Evolutionary conservation across 116 monocot genomes (phyloP).

Genomic region (Phalaenopsis hybrid): DNA sequence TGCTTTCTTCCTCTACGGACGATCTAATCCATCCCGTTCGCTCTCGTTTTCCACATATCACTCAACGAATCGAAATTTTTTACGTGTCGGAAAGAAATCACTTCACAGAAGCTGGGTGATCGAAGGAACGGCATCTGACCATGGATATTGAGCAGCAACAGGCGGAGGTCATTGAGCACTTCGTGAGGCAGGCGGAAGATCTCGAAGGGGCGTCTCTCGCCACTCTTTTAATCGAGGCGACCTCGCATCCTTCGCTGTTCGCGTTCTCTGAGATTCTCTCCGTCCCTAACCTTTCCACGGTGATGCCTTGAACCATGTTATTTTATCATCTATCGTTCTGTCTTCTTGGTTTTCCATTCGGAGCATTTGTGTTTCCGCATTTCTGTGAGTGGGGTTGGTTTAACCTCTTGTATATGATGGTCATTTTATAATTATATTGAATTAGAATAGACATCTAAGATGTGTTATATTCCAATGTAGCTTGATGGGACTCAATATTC

Average conservation of each 20-base stretch:
- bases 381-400: background rate
- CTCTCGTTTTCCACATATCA: background rate
- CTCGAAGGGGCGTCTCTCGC: slow-evolving; percentile 38
- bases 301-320: slow-evolving; percentile 5
- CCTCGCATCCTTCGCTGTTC: slow-evolving; percentile 93
- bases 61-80: too few relatives aligned
- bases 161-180: slow-evolving; percentile 79
- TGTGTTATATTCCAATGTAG: slow-evolving; percentile 35
- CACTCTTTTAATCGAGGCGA: slow-evolving; percentile 62
- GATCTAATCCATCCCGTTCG: background rate
- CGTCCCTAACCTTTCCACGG: slow-evolving; percentile 61
- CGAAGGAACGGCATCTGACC: background rate
- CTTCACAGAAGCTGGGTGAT: background rate
- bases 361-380: background rate
- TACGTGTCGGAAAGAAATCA: background rate
- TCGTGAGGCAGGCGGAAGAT: slow-evolving; percentile 38
- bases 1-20: background rate
- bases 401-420: background rate
- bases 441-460: background rate
- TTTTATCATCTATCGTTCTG: background rate
- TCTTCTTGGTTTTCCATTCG: background rate
- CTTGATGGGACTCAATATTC: slow-evolving; percentile 64
- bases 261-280: slow-evolving; percentile 98
- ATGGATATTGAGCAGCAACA: slow-evolving; percentile 96
- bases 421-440: background rate